These are phyloP conservation scores for Arthrobotrys sinensis DNA, from an alignment of 2,329 filamentous ascomycete species.

Conservation along the genomic window DNA sequence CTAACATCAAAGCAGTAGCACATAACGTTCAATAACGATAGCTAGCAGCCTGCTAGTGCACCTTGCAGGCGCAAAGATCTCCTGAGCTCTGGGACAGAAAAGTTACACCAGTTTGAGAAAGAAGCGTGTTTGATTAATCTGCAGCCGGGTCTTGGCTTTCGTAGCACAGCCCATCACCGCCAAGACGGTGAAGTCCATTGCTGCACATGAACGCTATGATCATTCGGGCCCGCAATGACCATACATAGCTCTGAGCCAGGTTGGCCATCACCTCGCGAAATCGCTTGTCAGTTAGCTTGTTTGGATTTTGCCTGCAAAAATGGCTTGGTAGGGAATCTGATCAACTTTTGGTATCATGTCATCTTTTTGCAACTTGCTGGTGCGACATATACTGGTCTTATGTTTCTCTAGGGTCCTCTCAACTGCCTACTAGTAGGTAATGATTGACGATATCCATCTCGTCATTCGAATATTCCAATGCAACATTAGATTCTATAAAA, in stretches of 20 bases:
- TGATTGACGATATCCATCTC: neutral
- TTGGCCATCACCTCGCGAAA: neutral
- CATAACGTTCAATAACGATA: no score
- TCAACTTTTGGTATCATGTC: constrained; percentile 10
- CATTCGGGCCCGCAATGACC: neutral
- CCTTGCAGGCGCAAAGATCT: constrained; percentile 30
- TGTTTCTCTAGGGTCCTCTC: no score
- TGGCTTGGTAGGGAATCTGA: constrained; percentile 22
- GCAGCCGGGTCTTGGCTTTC: constrained; percentile 30
- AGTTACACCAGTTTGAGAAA: neutral
- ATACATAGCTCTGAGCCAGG: neutral
- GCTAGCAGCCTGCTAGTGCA: constrained; percentile 18
- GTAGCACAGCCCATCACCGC: constrained; percentile 43
- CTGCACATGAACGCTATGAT: constrained; percentile 9
- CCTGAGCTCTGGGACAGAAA: neutral
- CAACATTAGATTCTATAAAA: neutral
- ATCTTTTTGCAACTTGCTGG: neutral
- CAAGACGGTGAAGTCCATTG: constrained; percentile 19
- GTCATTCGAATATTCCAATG: neutral
- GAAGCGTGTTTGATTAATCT: neutral
- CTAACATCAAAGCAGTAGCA: neutral
- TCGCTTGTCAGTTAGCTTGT: neutral
- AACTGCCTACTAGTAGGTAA: neutral
- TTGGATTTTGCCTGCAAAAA: neutral
- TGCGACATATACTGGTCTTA: no score